Evolutionary conservation across 345 rosid genomes (phyloP), one percentile per base, ranked within the genome.

Genomic region (Ceriops tagal): DNA sequence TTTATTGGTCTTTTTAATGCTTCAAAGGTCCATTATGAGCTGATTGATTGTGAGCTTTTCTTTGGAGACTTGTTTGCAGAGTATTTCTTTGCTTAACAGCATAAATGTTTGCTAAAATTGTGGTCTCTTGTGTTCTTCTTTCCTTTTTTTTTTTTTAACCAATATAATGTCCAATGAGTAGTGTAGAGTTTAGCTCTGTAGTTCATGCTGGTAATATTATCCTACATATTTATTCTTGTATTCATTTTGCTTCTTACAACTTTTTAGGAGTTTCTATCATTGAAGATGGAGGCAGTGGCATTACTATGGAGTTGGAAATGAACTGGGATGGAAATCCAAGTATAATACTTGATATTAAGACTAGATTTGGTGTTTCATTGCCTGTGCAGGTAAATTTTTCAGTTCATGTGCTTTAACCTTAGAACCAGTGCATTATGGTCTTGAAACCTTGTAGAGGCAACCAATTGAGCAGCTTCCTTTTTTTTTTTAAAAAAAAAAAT

Each of bases 221-320:
- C 26, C 26, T 24, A 24, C 26, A 24, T 24, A 24, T 24, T 24
- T 24, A 24, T 24, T 24, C 1, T 24, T 24, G 26, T 24, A 24
- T 24, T 24, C 30, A 46, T 43, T 43, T 43, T 18, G n/a, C 58
- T 39, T 60, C 75, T 75, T 37, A 65, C 27, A 31, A 56, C 30
- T 52, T 32, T 77, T 22, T 64, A 77, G 80, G 80, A 46, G 70
- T 77, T 72, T 72, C 77, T 51, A 64, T 77, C 66, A 58, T 77
- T 46, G 80, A 77, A 72, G 73, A 65, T 64, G 77, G 63, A 15
- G 65, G 67, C 26, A 65, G 39, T 68, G 73, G 77, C 61, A 64
- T 77, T 20, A 77, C 80, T 6, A 72, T 77, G 80, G 80, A 77
- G 76, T 67, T 77, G 80, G 80, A 77, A 77, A 68, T 77, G 80